Conservation (phyloP, 73 alveolate genomes). For the Paramecium tetraurelia region DNA sequence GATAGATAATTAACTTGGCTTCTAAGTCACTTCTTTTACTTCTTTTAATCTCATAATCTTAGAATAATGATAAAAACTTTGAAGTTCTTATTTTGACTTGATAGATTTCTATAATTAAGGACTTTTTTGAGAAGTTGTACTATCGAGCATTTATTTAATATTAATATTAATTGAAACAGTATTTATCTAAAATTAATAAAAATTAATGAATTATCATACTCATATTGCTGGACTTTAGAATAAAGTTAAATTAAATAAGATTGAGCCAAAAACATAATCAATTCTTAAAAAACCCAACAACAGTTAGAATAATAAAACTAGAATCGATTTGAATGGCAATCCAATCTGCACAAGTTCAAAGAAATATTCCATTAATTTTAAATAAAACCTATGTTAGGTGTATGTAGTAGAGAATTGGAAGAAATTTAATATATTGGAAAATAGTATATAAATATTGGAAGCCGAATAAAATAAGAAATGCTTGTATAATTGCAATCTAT, state of each 20-base stretch:
- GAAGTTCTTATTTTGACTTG: background rate
- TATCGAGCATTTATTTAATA: background rate
- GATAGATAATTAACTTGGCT: background rate
- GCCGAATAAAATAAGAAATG: background rate
- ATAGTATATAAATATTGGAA: background rate
- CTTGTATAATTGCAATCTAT: background rate
- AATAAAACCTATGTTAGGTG: background rate
- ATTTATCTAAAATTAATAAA: background rate
- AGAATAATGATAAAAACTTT: constrained; percentile 1
- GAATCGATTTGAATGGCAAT: background rate
- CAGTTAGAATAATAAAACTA: background rate
- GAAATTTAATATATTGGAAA: background rate
- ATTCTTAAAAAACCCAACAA: background rate
- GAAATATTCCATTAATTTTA: background rate
- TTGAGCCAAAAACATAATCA: background rate
- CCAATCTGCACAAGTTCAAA: background rate
- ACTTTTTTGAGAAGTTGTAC: background rate
- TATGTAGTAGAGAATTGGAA: background rate
- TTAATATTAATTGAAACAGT: background rate
- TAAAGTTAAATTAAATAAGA: background rate
- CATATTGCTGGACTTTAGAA: background rate
- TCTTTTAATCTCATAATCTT: background rate
- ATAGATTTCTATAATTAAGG: background rate
- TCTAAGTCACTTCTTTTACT: background rate
- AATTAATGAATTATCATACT: background rate